These are phyloP conservation scores for Fusarium foetens DNA, from an alignment of 2,329 filamentous ascomycete genomes.

Conservation along the genomic window DNA sequence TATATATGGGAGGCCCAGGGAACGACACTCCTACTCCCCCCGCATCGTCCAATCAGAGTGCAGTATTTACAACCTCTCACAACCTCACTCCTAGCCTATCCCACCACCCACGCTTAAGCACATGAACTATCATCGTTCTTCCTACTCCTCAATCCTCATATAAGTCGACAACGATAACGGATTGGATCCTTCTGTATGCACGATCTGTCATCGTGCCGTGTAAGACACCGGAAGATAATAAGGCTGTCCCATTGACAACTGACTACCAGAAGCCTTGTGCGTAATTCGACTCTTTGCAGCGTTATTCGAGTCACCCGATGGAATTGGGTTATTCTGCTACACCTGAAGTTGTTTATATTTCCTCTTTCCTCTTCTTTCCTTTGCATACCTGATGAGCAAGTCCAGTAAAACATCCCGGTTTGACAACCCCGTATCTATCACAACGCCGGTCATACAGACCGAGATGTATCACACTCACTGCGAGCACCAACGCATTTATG, in stretches of 20 bases:
- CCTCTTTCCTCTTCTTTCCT: not conserved
- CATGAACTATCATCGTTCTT: not conserved
- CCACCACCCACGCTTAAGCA: constrained; percentile 2
- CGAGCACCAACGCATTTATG: not conserved
- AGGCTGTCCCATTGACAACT: not conserved
- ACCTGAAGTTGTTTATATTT: not conserved
- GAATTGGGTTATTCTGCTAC: not conserved
- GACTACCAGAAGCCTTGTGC: not conserved
- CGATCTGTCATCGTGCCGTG: not conserved
- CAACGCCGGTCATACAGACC: not conserved
- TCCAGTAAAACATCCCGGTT: not conserved
- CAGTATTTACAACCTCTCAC: constrained; percentile 31
- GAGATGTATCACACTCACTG: not conserved
- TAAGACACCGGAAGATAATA: not conserved
- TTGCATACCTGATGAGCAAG: not conserved
- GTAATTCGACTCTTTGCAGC: not conserved
- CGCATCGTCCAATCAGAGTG: constrained; percentile 34
- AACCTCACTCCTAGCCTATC: constrained; percentile 35
- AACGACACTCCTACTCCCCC: constrained; percentile 13
- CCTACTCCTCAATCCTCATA: not conserved
- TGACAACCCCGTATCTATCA: not conserved
- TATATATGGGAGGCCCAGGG: constrained; percentile 33
- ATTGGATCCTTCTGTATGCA: not conserved
- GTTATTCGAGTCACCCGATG: not conserved
- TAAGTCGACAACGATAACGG: not conserved